phyloP scores from a whole-genome alignment of 805 yeast species.

The Blastobotrys attinorum region DNA sequence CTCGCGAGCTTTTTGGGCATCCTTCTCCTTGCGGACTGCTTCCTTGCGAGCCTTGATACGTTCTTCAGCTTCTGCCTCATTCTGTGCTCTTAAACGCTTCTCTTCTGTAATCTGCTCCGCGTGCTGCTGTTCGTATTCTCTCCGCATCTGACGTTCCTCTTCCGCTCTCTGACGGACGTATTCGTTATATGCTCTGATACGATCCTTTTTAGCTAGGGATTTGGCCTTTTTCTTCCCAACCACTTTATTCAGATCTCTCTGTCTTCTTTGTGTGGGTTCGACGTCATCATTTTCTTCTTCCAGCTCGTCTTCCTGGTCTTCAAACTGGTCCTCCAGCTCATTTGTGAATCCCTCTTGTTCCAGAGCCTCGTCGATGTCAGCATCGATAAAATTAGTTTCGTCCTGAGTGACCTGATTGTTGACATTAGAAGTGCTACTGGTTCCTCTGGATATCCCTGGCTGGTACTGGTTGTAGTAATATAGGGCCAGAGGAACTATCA shows the following conservation, averaged over 20 bases:
- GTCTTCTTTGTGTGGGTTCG: constrained; percentile 1
- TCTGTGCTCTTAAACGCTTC: constrained; percentile 3
- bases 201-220: constrained; percentile 27
- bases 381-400: not conserved
- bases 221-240: constrained; percentile 30
- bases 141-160: constrained; percentile 18
- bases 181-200: constrained; percentile 28
- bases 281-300: constrained; percentile 1
- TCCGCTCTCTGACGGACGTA: constrained; percentile 26
- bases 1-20: constrained; percentile 13
- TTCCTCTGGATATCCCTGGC: too few relatives aligned
- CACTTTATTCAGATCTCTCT: constrained; percentile 1
- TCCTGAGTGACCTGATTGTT: too few relatives aligned
- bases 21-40: constrained; percentile 16
- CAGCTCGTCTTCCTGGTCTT: constrained; percentile 3
- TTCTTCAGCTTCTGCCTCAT: constrained; percentile 14
- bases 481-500: constrained; percentile 2
- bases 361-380: not conserved
- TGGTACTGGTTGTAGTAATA: too few relatives aligned
- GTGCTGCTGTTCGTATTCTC: constrained; percentile 21
- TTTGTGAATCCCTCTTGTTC: not conserved
- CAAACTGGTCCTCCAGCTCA: constrained; percentile 3
- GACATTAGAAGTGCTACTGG: too few relatives aligned
- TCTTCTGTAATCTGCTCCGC: constrained; percentile 28
- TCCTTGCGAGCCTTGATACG: constrained; percentile 17